Conservation (phyloP, 768 basidiomycete species). For the Trametes elegans region DNA sequence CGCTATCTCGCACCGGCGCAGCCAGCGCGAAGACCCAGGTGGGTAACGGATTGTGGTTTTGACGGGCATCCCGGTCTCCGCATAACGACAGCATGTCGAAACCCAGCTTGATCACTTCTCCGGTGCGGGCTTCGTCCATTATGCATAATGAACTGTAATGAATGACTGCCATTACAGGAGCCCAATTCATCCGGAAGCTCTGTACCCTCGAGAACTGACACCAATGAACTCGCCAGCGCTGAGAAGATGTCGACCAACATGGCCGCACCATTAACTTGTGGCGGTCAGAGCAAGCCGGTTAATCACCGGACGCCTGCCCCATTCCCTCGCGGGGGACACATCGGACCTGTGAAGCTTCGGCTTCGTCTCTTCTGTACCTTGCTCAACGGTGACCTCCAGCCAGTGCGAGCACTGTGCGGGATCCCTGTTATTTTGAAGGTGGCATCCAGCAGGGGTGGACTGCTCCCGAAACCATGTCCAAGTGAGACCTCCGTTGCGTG, state of each 20-base stretch:
- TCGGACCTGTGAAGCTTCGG: not conserved
- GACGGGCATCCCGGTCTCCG: conserved; percentile 7
- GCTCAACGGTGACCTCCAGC: conserved; percentile 9
- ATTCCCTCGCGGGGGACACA: conserved; percentile 6
- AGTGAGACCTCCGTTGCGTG: not conserved
- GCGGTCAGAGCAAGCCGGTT: conserved; percentile 10
- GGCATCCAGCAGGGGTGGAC: not conserved
- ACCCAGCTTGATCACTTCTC: conserved; percentile 4
- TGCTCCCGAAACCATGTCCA: not conserved
- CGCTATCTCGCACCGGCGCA: not conserved
- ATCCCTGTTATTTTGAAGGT: not conserved
- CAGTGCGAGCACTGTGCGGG: not conserved
- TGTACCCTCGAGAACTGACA: not conserved
- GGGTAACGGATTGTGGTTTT: not conserved
- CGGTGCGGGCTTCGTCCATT: conserved; percentile 13
- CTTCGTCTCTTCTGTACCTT: conserved; percentile 15
- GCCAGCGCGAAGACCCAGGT: not conserved
- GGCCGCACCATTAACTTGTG: conserved; percentile 6
- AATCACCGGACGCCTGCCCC: conserved; percentile 8
- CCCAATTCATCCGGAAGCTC: not conserved
- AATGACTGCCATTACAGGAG: conserved; percentile 3
- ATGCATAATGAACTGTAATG: conserved; percentile 17
- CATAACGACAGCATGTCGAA: conserved; percentile 7
- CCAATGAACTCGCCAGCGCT: conserved; percentile 10
- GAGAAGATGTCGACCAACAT: conserved; percentile 10